A percentile compares a stretch with the other conserved stretches of the same genome.
Conservation (phyloP, 1,284 basidiomycete genomes). For the Moniliella sp. region DNA sequence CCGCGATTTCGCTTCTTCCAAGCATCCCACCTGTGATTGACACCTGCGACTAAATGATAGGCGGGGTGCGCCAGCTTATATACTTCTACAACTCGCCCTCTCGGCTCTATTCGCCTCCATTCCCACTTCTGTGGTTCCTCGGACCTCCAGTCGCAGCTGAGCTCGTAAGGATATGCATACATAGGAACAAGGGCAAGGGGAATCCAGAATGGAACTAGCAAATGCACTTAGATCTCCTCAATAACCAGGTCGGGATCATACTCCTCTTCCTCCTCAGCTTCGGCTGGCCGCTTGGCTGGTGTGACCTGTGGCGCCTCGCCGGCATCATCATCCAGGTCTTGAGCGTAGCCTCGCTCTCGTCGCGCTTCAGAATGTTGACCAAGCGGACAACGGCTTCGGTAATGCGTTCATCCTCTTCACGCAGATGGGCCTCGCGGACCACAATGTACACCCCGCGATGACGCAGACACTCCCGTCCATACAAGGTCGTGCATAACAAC, state of each 20-base stretch:
- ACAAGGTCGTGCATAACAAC: slow-evolving; percentile 64
- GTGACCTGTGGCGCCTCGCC: slow-evolving; percentile 8
- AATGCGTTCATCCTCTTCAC: slow-evolving; percentile 48
- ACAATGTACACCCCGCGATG: slow-evolving; percentile 69
- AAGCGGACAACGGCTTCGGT: slow-evolving; percentile 26
- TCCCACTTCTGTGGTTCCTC: no score
- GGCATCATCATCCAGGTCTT: slow-evolving; percentile 11
- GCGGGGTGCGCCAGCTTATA: no score
- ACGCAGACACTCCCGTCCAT: slow-evolving; percentile 62
- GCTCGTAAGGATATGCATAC: no score
- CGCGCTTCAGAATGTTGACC: slow-evolving; percentile 29
- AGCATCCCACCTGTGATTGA: no score
- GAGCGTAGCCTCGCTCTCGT: slow-evolving; percentile 20
- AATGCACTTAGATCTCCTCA: slow-evolving; percentile 13
- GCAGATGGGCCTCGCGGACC: slow-evolving; percentile 55
- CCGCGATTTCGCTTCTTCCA: no score
- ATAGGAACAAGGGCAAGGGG: no score
- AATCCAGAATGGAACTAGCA: neutral
- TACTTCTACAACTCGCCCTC: no score
- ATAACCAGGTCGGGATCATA: slow-evolving; percentile 23
- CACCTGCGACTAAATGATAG: no score
- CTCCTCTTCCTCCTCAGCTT: slow-evolving; percentile 9
- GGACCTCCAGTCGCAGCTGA: no score
- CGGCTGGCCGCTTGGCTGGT: no score
- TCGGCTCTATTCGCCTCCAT: no score